A percentile compares a stretch with the other conserved stretches of the same genome.
Evolutionary conservation across 805 yeast species (phyloP).

Genomic region (Candida gorgasii): DNA sequence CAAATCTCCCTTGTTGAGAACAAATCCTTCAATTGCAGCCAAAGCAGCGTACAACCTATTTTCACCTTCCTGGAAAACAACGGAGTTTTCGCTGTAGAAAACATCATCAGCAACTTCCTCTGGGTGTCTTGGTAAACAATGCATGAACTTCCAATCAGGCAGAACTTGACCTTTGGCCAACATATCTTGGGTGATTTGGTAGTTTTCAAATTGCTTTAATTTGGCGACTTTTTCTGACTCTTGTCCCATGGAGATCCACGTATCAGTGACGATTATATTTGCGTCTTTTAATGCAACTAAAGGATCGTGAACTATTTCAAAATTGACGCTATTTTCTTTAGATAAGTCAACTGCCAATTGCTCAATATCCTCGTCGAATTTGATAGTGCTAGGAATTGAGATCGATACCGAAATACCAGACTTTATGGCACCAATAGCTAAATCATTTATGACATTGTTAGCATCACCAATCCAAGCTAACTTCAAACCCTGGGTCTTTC

Average conservation of each 20-base stretch:
- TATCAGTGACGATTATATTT: conserved; percentile 88
- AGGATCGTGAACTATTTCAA: conserved; percentile 72
- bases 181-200: conserved; percentile 75
- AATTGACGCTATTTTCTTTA: conserved; percentile 38
- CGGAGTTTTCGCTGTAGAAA: conserved; percentile 73
- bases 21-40: conserved; percentile 89
- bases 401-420: conserved; percentile 79
- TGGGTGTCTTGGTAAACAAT: conserved; percentile 92
- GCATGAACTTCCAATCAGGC: conserved; percentile 87
- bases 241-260: conserved; percentile 98
- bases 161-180: conserved; percentile 59
- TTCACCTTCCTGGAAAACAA: conserved; percentile 95
- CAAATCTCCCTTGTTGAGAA: conserved; percentile 74
- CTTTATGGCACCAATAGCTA: conserved; percentile 83
- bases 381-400: conserved; percentile 79
- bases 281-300: conserved; percentile 70
- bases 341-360: conserved; percentile 56
- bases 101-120: conserved; percentile 95
- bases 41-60: conserved; percentile 95
- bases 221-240: conserved; percentile 74
- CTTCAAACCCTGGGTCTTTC: conserved; percentile 60
- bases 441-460: conserved; percentile 92
- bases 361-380: conserved; percentile 57
- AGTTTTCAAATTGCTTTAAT: conserved; percentile 79
- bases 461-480: conserved; percentile 97